Evolutionary conservation across 441 rosid genomes (phyloP).

Genomic region (Kokia cookei): DNA sequence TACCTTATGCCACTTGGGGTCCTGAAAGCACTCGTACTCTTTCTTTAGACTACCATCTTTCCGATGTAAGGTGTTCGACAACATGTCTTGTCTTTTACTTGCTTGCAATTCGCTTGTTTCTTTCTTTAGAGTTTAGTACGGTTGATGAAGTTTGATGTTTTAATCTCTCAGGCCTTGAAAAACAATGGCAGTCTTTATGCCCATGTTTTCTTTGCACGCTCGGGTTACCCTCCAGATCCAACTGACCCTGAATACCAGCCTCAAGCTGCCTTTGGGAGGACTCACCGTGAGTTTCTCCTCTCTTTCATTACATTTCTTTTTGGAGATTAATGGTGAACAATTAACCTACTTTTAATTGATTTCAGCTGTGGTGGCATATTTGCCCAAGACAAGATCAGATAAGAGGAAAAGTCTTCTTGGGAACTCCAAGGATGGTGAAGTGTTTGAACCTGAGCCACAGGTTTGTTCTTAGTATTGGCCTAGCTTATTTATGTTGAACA

Average conservation of each 20-base stretch:
- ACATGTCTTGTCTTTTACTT: background rate
- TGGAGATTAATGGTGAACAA: constrained; percentile 4
- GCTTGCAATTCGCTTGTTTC: background rate
- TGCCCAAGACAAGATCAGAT: constrained; percentile 82
- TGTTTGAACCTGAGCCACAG: constrained; percentile 32
- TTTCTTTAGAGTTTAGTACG: too few relatives aligned
- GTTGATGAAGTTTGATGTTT: background rate
- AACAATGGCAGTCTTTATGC: constrained; percentile 79
- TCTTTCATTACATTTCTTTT: background rate
- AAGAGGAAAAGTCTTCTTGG: constrained; percentile 73
- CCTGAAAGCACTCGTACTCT: constrained; percentile 66
- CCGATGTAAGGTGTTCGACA: constrained; percentile 70
- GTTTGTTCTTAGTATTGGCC: constrained; percentile 24
- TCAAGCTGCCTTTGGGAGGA: constrained; percentile 59
- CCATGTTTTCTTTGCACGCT: constrained; percentile 81
- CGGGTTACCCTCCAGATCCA: constrained; percentile 86
- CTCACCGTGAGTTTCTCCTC: constrained; percentile 42
- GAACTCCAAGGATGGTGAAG: constrained; percentile 41
- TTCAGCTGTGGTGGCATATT: constrained; percentile 70
- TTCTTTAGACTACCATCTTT: constrained; percentile 57
- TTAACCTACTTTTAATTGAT: constrained; percentile 8
- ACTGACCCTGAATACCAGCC: constrained; percentile 84
- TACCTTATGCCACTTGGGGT: constrained; percentile 89
- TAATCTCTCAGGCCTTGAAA: constrained; percentile 60
- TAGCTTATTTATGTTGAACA: background rate